A percentile compares a stretch with the other conserved stretches of the same genome.
phyloP scores from a whole-genome alignment of 768 basidiomycete genomes.

The Daedaleopsis nitida region DNA sequence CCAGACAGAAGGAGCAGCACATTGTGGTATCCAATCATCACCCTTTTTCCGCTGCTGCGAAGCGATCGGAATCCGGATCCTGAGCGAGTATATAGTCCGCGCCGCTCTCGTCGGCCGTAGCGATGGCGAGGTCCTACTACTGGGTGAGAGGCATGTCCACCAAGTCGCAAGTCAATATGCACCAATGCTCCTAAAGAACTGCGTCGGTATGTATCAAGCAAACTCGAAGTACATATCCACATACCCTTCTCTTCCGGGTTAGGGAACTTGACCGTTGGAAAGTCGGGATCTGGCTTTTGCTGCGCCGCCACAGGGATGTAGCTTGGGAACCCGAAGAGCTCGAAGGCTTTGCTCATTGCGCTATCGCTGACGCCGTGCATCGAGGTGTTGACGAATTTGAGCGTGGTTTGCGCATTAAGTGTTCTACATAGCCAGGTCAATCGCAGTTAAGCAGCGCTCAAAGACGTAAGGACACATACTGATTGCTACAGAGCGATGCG shows the following conservation, averaged over 20 bases:
- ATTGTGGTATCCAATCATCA: constrained; percentile 28
- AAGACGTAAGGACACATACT: background rate
- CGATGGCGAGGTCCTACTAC: constrained; percentile 67
- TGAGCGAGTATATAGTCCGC: constrained; percentile 79
- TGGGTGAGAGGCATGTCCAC: background rate
- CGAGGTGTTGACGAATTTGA: constrained; percentile 83
- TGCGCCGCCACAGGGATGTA: constrained; percentile 68
- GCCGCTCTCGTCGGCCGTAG: constrained; percentile 53
- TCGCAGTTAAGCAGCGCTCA: no score
- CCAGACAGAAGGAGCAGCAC: background rate
- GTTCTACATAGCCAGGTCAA: constrained; percentile 5
- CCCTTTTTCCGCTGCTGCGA: constrained; percentile 75
- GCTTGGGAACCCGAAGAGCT: constrained; percentile 56
- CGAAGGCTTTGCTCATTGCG: constrained; percentile 60
- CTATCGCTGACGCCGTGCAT: constrained; percentile 88
- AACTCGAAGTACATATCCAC: background rate
- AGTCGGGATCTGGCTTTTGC: constrained; percentile 76
- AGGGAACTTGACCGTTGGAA: constrained; percentile 82
- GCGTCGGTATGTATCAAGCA: background rate
- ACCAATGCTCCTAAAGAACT: constrained; percentile 27
- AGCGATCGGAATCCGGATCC: constrained; percentile 87
- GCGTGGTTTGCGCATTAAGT: constrained; percentile 36
- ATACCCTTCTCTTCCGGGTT: constrained; percentile 90
- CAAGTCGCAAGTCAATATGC: background rate
- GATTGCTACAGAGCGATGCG: constrained; percentile 6